A percentile compares a stretch with the other conserved stretches of the same genome.
Conservation (phyloP, 352 stramenopile species). For the Globisporangium parvum region DNA sequence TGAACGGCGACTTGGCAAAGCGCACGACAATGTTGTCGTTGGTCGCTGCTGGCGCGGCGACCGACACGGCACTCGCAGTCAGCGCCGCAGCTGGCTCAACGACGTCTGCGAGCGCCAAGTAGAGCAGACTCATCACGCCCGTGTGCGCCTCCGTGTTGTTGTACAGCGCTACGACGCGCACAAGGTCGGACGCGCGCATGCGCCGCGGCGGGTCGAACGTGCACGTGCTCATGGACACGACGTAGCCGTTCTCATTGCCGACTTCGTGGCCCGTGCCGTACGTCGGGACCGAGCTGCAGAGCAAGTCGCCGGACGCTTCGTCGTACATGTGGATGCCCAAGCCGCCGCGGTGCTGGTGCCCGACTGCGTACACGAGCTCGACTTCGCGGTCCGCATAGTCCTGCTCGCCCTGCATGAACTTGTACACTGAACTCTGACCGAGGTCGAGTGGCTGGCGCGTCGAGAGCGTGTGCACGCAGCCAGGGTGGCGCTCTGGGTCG, state of each 20-base stretch:
- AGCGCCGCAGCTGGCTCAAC: conserved; percentile 10
- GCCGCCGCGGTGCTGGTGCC: conserved; percentile 69
- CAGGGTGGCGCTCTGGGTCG: conserved; percentile 53
- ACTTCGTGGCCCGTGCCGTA: conserved; percentile 54
- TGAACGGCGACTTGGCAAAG: conserved; percentile 10
- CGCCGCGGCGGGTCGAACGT: conserved; percentile 64
- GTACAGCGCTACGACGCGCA: conserved; percentile 72
- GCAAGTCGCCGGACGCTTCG: conserved; percentile 51
- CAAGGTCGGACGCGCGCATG: conserved; percentile 62
- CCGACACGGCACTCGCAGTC: conserved; percentile 1
- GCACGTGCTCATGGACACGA: conserved; percentile 69
- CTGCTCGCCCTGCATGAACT: conserved; percentile 13
- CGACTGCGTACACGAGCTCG: conserved; percentile 73
- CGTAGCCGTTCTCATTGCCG: conserved; percentile 69
- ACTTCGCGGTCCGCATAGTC: conserved; percentile 41
- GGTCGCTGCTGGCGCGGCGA: background rate
- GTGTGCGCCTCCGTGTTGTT: conserved; percentile 78
- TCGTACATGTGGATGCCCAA: conserved; percentile 73
- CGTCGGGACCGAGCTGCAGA: conserved; percentile 58
- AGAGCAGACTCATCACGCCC: conserved; percentile 76
- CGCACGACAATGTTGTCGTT: conserved; percentile 2
- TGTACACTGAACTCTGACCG: conserved; percentile 20
- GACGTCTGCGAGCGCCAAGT: conserved; percentile 66
- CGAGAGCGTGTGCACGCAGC: conserved; percentile 73
- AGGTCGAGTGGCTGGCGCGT: conserved; percentile 56